Percentiles rank a stretch among this genome's conserved stretches.
phyloP scores from a whole-genome alignment of 768 basidiomycete genomes.

The Agrocybe pediades region DNA sequence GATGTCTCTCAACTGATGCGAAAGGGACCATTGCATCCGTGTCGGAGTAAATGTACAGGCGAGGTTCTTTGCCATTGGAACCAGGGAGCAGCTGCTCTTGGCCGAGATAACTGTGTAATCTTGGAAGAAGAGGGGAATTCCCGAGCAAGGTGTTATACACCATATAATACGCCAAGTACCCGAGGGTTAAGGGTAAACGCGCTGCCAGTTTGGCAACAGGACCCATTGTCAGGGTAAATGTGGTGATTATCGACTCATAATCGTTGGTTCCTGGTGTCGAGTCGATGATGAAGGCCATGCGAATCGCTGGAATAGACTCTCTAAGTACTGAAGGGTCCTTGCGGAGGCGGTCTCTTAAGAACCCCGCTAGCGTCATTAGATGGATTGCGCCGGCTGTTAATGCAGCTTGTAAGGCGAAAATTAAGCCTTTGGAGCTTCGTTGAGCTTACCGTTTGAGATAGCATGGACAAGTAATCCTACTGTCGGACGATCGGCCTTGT shows the following conservation, averaged over 20 bases:
- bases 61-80: constrained; percentile 31
- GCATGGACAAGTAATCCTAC: constrained; percentile 3
- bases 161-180: constrained; percentile 1
- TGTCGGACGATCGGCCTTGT: neutral
- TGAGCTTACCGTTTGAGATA: constrained; percentile 4
- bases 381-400: constrained; percentile 5
- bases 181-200: neutral
- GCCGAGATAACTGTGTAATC: neutral
- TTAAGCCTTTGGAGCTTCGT: neutral
- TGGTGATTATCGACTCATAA: constrained; percentile 4
- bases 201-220: neutral
- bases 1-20: constrained; percentile 34
- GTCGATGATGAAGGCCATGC: constrained; percentile 6
- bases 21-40: constrained; percentile 35
- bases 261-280: constrained; percentile 5
- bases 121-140: neutral
- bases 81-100: constrained; percentile 32
- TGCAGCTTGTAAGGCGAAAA: neutral
- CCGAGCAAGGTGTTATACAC: neutral
- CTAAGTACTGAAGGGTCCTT: neutral
- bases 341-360: neutral
- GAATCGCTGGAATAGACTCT: neutral
- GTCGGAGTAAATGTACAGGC: constrained; percentile 45
- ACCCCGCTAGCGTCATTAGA: neutral
- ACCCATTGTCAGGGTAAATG: neutral